Conservation (phyloP, 805 yeast genomes). For the Yamadazyma kitorensis region DNA sequence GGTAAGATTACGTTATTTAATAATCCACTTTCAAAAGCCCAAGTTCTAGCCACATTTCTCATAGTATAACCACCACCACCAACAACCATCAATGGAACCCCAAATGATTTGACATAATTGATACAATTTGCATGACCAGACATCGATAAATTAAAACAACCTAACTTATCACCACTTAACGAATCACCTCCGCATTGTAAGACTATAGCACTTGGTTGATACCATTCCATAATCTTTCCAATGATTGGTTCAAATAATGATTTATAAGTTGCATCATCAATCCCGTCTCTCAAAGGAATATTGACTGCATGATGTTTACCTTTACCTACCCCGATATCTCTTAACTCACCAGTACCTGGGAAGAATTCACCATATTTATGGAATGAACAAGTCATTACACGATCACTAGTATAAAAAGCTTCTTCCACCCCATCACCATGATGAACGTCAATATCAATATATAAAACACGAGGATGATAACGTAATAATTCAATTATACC, state of each 20-base stretch:
- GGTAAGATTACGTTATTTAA: conserved; percentile 77
- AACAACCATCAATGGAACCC: conserved; percentile 85
- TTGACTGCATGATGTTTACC: conserved; percentile 89
- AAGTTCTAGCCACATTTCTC: conserved; percentile 91
- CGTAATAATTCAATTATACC: conserved; percentile 83
- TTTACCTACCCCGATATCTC: conserved; percentile 86
- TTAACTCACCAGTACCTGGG: conserved; percentile 95
- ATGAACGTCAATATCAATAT: conserved; percentile 93
- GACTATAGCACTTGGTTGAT: conserved; percentile 95
- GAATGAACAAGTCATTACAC: conserved; percentile 95
- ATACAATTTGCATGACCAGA: conserved; percentile 96
- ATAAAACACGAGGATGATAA: conserved; percentile 88
- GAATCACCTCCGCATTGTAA: conserved; percentile 99
- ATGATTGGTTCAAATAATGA: conserved; percentile 89
- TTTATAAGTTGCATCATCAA: conserved; percentile 84
- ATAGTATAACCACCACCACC: conserved; percentile 99
- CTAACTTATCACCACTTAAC: conserved; percentile 89
- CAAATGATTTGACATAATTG: conserved; percentile 78
- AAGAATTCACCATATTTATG: conserved; percentile 96
- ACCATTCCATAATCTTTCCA: conserved; percentile 72
- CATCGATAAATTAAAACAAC: conserved; percentile 93
- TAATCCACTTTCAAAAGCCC: conserved; percentile 92
- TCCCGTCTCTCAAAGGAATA: conserved; percentile 93
- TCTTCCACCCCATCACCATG: conserved; percentile 99
- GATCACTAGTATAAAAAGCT: conserved; percentile 90